Evolutionary conservation across 768 basidiomycete genomes (phyloP).

Genomic region (Termitomyces titanicus): DNA sequence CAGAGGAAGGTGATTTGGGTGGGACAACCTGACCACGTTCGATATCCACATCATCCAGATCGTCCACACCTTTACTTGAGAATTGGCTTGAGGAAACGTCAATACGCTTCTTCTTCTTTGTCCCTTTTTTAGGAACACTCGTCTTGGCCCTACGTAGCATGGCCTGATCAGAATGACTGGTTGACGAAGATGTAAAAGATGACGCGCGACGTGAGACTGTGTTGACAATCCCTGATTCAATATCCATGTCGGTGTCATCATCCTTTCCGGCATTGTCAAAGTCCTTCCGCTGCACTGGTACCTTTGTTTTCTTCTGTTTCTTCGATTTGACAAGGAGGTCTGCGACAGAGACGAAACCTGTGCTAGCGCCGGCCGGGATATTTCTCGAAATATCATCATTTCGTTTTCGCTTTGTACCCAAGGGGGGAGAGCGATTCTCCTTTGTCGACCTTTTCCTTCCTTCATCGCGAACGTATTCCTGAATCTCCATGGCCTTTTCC

Average conservation of each 20-base stretch:
- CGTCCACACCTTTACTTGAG: conserved; percentile 43
- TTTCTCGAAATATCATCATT: conserved; percentile 66
- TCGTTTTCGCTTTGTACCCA: conserved; percentile 62
- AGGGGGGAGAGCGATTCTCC: conserved; percentile 24
- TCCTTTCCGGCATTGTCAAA: conserved; percentile 57
- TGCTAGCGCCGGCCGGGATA: conserved; percentile 68
- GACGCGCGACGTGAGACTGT: conserved; percentile 46
- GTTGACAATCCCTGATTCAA: conserved; percentile 51
- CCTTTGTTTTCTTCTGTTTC: conserved; percentile 38
- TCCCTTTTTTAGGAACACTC: conserved; percentile 25
- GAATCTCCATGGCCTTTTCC: conserved; percentile 81
- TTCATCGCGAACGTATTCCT: conserved; percentile 60
- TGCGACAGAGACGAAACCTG: conserved; percentile 68
- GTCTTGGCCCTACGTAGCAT: conserved; percentile 46
- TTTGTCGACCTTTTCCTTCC: conserved; percentile 32
- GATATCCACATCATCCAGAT: conserved; percentile 54
- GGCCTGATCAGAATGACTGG: conserved; percentile 27
- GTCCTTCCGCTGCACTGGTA: conserved; percentile 23
- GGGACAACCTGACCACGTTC: conserved; percentile 36
- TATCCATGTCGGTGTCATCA: conserved; percentile 66
- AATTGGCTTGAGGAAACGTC: conserved; percentile 37
- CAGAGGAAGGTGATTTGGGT: neutral
- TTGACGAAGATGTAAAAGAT: conserved; percentile 34
- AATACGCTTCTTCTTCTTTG: conserved; percentile 20
- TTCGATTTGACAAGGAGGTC: conserved; percentile 53